Evolutionary conservation across 1,139 yeast species (phyloP).

Genomic region (Suhomyces bribrorum): DNA sequence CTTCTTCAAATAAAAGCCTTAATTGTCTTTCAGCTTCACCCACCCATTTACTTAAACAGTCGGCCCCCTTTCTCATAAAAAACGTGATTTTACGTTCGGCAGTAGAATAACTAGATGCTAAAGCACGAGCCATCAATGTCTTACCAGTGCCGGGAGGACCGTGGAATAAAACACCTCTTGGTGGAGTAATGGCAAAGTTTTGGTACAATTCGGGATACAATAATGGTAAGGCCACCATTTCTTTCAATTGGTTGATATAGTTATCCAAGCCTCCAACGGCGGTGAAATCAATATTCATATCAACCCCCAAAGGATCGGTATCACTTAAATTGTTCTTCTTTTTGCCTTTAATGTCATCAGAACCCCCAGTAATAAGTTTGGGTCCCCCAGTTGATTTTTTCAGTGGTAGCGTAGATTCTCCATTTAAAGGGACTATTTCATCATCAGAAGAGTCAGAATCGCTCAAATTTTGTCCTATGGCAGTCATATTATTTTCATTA

Average conservation of each 20-base stretch:
- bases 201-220: conserved; percentile 93
- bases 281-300: conserved; percentile 86
- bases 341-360: conserved; percentile 30
- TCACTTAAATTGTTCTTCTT: conserved; percentile 81
- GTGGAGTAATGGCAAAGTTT: conserved; percentile 90
- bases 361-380: conserved; percentile 40
- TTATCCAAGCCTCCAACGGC: conserved; percentile 92
- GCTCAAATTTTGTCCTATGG: conserved; percentile 50
- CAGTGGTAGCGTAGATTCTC: conserved; percentile 36
- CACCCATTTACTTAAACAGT: conserved; percentile 96
- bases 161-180: conserved; percentile 95
- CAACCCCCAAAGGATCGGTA: conserved; percentile 92
- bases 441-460: conserved; percentile 80
- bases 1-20: conserved; percentile 89
- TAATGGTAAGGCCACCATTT: conserved; percentile 94
- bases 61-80: conserved; percentile 99
- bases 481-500: conserved; percentile 37
- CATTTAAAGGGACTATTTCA: conserved; percentile 44
- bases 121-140: conserved; percentile 95
- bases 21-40: conserved; percentile 98
- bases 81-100: conserved; percentile 84
- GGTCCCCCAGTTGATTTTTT: conserved; percentile 22
- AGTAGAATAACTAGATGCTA: conserved; percentile 92
- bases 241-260: conserved; percentile 88
- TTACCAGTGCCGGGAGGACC: conserved; percentile 99